Conservation (phyloP, 805 yeast genomes). For the Teunomyces panamensis region DNA sequence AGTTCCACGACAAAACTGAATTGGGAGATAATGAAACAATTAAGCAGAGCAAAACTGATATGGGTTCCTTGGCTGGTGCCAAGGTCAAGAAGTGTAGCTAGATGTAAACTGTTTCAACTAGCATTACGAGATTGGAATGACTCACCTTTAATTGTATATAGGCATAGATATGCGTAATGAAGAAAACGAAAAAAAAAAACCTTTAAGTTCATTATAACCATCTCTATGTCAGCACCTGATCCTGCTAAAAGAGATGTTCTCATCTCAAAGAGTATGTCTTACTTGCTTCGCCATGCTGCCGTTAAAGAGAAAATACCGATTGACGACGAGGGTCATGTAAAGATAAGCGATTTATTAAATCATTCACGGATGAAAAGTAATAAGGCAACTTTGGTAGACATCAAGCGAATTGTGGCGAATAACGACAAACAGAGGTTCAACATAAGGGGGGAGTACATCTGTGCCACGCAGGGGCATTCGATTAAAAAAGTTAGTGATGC, state of each 20-base stretch:
- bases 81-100: slow-evolving; percentile 42
- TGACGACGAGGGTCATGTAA: slow-evolving; percentile 64
- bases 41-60: slow-evolving; percentile 45
- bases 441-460: slow-evolving; percentile 43
- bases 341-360: slow-evolving; percentile 48
- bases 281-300: slow-evolving; percentile 86
- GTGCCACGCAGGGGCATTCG: slow-evolving; percentile 95
- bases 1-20: slow-evolving; percentile 79
- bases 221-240: slow-evolving; percentile 7
- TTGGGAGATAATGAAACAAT: slow-evolving; percentile 86
- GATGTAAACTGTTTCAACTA: not conserved
- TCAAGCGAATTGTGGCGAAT: slow-evolving; percentile 55
- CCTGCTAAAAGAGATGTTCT: slow-evolving; percentile 39
- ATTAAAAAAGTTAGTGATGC: slow-evolving; percentile 46
- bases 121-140: not conserved
- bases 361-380: slow-evolving; percentile 59
- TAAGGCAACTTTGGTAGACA: slow-evolving; percentile 53
- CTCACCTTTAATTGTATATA: not conserved
- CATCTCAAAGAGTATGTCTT: slow-evolving; percentile 73
- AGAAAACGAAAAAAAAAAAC: slow-evolving; percentile 1
- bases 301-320: slow-evolving; percentile 60
- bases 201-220: not conserved
- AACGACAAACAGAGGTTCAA: slow-evolving; percentile 75
- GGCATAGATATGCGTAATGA: not conserved
- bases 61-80: slow-evolving; percentile 50